A percentile compares a stretch with the other conserved stretches of the same genome.
Evolutionary conservation across 1,139 yeast genomes (phyloP).

Genomic region (Wickerhamiella pararugosa): DNA sequence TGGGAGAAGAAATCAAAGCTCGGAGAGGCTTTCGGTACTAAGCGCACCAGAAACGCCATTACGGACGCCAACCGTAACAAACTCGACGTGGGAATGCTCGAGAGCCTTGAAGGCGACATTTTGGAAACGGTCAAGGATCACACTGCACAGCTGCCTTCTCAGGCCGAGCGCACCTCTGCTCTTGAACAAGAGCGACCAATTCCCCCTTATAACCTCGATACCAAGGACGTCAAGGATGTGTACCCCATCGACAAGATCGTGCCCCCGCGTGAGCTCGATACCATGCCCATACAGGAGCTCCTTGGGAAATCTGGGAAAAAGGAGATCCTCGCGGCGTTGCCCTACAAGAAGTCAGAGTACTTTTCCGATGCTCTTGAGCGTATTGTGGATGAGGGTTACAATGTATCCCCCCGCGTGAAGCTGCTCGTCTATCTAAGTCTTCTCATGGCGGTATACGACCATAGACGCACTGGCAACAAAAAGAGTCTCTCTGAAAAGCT

Average conservation of each 20-base stretch:
- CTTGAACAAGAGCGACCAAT: constrained; percentile 63
- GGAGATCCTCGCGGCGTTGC: constrained; percentile 42
- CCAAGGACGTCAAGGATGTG: constrained; percentile 67
- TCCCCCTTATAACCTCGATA: constrained; percentile 60
- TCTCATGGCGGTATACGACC: constrained; percentile 61
- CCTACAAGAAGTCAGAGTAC: constrained; percentile 43
- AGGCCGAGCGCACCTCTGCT: constrained; percentile 35
- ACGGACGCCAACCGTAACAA: constrained; percentile 65
- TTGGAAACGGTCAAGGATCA: constrained; percentile 62
- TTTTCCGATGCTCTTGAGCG: constrained; percentile 27
- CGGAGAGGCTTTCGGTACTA: constrained; percentile 96
- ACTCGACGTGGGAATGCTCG: constrained; percentile 70
- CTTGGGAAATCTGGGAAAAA: constrained; percentile 36
- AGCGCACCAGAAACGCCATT: constrained; percentile 86
- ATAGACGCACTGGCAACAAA: constrained; percentile 51
- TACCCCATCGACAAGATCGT: constrained; percentile 62
- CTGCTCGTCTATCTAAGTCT: constrained; percentile 65
- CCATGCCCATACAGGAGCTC: constrained; percentile 46
- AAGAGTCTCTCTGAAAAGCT: constrained; percentile 45
- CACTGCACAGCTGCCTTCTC: constrained; percentile 60
- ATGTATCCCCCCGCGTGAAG: constrained; percentile 44
- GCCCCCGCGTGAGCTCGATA: constrained; percentile 47
- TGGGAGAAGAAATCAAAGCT: constrained; percentile 23
- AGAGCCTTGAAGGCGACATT: constrained; percentile 62
- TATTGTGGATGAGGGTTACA: constrained; percentile 16